Evolutionary conservation across 2,329 filamentous ascomycete species (phyloP), one percentile per base, ranked within the genome.

Genomic region (Chrysoporthe deuterocubensis): DNA sequence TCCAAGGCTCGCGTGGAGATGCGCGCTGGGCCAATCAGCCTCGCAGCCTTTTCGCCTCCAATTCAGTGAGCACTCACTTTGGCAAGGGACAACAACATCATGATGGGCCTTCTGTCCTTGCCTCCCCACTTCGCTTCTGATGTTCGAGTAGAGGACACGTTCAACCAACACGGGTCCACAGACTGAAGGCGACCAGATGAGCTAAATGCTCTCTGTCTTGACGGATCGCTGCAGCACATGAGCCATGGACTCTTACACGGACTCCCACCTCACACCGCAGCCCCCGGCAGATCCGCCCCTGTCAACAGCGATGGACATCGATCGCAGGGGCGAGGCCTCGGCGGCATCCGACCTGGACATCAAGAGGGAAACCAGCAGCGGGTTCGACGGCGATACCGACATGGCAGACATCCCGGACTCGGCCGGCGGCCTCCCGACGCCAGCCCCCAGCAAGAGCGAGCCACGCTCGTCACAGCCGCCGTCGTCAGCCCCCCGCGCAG

Each of bases 401-500:
- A 68, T 70, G 68, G 67, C 66, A 50, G 62, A 68, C 37, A 68
- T 70, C 34, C 68, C 68, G n/a, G 68, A 70, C 44, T 13, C 48
- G 8, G 43, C 54, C 4, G 54, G 8, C 13, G 50, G 14, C 37
- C 21, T 52, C 37, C 48, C 62, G 16, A 64, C 48, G 5, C 48
- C 48, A 2, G 37, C 37, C 50, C 21, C 62, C 61, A 62, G 57
- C 43, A 58, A 57, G 50, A 61, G 34, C 54, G 42, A 67, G 40
- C 58, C 62, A 37, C 66, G 59, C 54, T 68, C 65, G 4, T 68
- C 68, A 32, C 68, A 62, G 14, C 63, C 66, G 11, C 68, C 62
- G 34, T 62, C 62, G 6, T 37, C 34, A 13, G 16, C 46, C 46
- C 64, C 65, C 18, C 68, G 65, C 14, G 7, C 54, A 2, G 66